Conservation (phyloP, 1,284 basidiomycete species). For the Phylloboletellus chloephorus region DNA sequence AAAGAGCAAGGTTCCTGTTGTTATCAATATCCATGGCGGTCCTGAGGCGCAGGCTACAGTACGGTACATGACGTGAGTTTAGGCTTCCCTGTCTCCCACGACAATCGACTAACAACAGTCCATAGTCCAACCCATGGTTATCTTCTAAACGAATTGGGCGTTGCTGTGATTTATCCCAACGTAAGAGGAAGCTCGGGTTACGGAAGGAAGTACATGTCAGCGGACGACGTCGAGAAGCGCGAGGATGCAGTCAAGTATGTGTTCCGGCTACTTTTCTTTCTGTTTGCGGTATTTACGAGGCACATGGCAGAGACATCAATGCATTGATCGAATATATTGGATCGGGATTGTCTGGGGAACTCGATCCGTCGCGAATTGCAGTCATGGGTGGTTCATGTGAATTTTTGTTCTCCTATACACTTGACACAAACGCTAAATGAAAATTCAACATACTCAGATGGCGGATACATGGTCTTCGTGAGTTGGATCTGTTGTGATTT, state of each 20-base stretch:
- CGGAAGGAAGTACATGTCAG: constrained; percentile 33
- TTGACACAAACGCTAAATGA: constrained; percentile 3
- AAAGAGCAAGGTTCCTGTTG: constrained; percentile 23
- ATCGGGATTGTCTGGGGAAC: constrained; percentile 25
- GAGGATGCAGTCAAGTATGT: constrained; percentile 36
- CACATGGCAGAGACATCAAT: constrained; percentile 30
- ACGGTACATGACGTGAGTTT: constrained; percentile 27
- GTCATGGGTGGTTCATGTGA: constrained; percentile 38
- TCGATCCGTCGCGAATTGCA: constrained; percentile 31
- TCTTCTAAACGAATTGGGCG: constrained; percentile 33
- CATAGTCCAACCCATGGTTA: constrained; percentile 34
- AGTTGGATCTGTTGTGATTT: constrained; percentile 7
- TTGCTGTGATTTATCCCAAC: constrained; percentile 37
- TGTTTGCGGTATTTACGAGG: constrained; percentile 2
- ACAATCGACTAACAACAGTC: constrained; percentile 6
- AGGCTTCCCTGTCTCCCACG: neutral
- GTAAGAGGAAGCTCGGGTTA: constrained; percentile 38
- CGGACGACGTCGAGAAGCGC: constrained; percentile 36
- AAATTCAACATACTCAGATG: constrained; percentile 22
- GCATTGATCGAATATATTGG: constrained; percentile 31
- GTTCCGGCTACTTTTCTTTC: neutral
- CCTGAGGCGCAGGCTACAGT: constrained; percentile 35
- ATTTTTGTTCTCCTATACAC: neutral
- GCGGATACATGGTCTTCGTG: constrained; percentile 36
- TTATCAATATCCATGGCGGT: constrained; percentile 35